A percentile compares a stretch with the other conserved stretches of the same genome.
phyloP scores from a whole-genome alignment of 331 rosid genomes.

The Ulmus americana region DNA sequence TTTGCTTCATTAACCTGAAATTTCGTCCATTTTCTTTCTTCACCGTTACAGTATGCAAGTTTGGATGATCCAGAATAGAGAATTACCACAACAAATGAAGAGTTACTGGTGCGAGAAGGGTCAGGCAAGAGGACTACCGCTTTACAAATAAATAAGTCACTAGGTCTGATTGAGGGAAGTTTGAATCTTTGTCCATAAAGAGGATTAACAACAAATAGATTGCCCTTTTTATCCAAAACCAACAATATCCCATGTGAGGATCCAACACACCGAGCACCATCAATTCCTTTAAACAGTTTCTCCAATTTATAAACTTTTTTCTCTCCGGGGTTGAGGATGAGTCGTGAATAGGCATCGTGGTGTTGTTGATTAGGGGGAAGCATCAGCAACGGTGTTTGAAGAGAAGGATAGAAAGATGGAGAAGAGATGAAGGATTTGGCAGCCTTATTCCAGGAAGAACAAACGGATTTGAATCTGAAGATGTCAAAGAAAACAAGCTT shows the following conservation, averaged over 20 bases:
- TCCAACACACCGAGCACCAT: slow-evolving; percentile 21
- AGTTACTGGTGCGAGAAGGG: neutral
- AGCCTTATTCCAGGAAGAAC: neutral
- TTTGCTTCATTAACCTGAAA: neutral
- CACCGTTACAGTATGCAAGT: slow-evolving; percentile 1
- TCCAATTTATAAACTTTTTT: slow-evolving; percentile 1
- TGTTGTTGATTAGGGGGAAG: neutral
- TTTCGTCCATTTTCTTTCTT: slow-evolving; percentile 3
- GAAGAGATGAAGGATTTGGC: neutral
- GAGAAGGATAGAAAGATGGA: neutral
- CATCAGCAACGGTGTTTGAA: neutral
- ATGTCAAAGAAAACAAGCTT: neutral
- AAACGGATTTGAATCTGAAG: neutral
- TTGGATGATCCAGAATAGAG: neutral
- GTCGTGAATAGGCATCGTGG: neutral
- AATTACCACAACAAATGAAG: neutral
- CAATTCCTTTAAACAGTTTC: neutral
- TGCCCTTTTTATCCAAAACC: neutral
- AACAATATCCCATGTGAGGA: slow-evolving; percentile 22
- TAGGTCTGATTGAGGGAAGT: slow-evolving; percentile 3
- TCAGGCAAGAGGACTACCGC: neutral
- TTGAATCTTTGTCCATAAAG: neutral
- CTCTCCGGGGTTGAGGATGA: neutral
- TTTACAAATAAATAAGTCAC: neutral
- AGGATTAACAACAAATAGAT: slow-evolving; percentile 13